Evolutionary conservation across 2,329 filamentous ascomycete species (phyloP).

Genomic region (Colletotrichum sansevieriae): DNA sequence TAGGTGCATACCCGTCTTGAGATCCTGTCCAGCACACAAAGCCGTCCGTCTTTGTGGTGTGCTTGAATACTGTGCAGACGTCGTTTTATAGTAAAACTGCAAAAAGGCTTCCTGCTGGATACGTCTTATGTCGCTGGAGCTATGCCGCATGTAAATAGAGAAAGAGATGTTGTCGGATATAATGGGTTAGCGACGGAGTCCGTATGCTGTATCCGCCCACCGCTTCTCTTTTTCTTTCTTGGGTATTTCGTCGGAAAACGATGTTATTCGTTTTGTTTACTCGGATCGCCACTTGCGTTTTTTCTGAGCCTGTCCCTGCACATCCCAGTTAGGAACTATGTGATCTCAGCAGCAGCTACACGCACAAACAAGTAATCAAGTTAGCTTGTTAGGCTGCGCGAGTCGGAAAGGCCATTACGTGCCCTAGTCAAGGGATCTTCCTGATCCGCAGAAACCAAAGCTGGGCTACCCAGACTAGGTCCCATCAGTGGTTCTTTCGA

Average conservation of each 20-base stretch:
- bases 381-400: constrained; percentile 56
- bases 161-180: constrained; percentile 20
- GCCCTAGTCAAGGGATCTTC: constrained; percentile 69
- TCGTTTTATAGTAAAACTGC: constrained; percentile 9
- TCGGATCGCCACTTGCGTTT: constrained; percentile 43
- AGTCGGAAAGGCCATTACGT: constrained; percentile 58
- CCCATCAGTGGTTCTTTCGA: constrained; percentile 71
- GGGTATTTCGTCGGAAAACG: constrained; percentile 40
- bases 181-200: constrained; percentile 11
- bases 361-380: constrained; percentile 45
- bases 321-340: constrained; percentile 44
- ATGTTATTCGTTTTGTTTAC: constrained; percentile 35
- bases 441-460: constrained; percentile 70
- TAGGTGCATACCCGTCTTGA: constrained; percentile 24
- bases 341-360: constrained; percentile 41
- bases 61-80: constrained; percentile 22
- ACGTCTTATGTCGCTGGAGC: constrained; percentile 19
- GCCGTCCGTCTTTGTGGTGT: not conserved
- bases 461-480: constrained; percentile 71
- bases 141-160: constrained; percentile 10
- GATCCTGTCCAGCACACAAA: constrained; percentile 5
- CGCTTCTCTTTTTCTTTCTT: constrained; percentile 31
- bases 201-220: constrained; percentile 22
- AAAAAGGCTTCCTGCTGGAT: constrained; percentile 10
- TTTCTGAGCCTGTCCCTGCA: constrained; percentile 43